Conservation (phyloP, 495 filamentous ascomycete genomes). For the Neurospora intermedia region DNA sequence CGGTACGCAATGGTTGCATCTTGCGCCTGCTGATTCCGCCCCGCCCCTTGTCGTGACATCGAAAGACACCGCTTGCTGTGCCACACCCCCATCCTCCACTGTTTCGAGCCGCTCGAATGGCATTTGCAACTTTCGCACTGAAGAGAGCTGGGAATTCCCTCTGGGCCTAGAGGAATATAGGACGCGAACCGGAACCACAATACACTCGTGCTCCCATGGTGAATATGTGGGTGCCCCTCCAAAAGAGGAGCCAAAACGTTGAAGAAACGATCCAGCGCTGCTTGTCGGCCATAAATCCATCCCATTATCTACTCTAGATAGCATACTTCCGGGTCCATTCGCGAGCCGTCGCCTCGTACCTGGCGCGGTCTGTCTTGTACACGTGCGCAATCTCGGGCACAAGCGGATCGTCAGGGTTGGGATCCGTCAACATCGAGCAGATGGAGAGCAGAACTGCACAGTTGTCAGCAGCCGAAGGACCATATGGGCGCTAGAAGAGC, state of each 20-base stretch:
- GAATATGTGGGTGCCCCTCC: background rate
- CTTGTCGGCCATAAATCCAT: conserved; percentile 2
- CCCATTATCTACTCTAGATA: conserved; percentile 40
- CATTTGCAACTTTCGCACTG: background rate
- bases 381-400: conserved; percentile 98
- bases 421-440: conserved; percentile 99
- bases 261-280: conserved; percentile 4
- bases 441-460: conserved; percentile 83
- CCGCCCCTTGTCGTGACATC: background rate
- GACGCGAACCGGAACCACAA: background rate
- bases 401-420: conserved; percentile 96
- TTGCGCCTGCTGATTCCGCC: background rate
- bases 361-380: conserved; percentile 95
- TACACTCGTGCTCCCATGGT: background rate
- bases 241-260: background rate
- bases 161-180: background rate
- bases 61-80: background rate
- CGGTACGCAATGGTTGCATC: background rate
- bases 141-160: background rate
- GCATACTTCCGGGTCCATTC: conserved; percentile 99
- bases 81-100: background rate
- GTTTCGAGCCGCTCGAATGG: background rate
- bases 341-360: conserved; percentile 92
- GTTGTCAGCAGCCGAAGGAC: background rate
- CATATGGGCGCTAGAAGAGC: too few species aligned